Percentiles rank a stretch among this genome's conserved stretches.
Evolutionary conservation across 2,329 filamentous ascomycete genomes (phyloP).

Genomic region (Immersiporthe knoxdaviesiana): DNA sequence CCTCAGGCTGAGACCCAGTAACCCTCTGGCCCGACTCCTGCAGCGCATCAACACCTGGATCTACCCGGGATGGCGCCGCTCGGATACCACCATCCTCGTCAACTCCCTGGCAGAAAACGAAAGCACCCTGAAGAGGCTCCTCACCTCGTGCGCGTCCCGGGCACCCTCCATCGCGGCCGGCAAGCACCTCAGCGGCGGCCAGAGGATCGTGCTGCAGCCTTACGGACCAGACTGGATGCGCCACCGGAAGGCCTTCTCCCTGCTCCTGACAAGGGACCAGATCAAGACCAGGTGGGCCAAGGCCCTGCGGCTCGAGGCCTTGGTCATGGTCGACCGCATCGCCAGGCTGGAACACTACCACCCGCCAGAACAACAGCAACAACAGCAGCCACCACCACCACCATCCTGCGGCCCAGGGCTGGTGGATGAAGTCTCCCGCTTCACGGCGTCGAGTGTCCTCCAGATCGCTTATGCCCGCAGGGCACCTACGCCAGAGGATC

Average conservation of each 20-base stretch:
- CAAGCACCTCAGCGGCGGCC: slow-evolving; percentile 26
- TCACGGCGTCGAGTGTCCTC: slow-evolving; percentile 28
- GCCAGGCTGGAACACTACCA: neutral
- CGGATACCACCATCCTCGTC: slow-evolving; percentile 23
- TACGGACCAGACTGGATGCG: slow-evolving; percentile 23
- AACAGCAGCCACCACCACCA: too few relatives aligned
- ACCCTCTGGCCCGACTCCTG: neutral
- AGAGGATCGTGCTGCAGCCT: slow-evolving; percentile 24
- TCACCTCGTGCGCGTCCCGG: slow-evolving; percentile 22
- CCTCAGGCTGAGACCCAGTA: slow-evolving; percentile 8
- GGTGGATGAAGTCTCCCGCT: slow-evolving; percentile 26
- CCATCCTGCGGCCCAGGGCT: neutral
- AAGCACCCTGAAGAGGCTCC: slow-evolving; percentile 7
- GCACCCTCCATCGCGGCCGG: slow-evolving; percentile 23
- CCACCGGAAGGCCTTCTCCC: slow-evolving; percentile 20
- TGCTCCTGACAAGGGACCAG: slow-evolving; percentile 20
- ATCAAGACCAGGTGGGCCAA: slow-evolving; percentile 15
- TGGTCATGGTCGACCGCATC: slow-evolving; percentile 22
- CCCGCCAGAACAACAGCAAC: neutral
- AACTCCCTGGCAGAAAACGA: slow-evolving; percentile 24
- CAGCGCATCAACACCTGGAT: slow-evolving; percentile 9
- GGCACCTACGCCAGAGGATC: slow-evolving; percentile 17
- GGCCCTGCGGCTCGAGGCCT: slow-evolving; percentile 23
- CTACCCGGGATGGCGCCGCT: neutral
- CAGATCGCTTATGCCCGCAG: slow-evolving; percentile 27